Percentiles rank a stretch among this genome's conserved stretches.
Evolutionary conservation across 2,329 filamentous ascomycete species (phyloP).

Genomic region (Thermothelomyces thermophilus): DNA sequence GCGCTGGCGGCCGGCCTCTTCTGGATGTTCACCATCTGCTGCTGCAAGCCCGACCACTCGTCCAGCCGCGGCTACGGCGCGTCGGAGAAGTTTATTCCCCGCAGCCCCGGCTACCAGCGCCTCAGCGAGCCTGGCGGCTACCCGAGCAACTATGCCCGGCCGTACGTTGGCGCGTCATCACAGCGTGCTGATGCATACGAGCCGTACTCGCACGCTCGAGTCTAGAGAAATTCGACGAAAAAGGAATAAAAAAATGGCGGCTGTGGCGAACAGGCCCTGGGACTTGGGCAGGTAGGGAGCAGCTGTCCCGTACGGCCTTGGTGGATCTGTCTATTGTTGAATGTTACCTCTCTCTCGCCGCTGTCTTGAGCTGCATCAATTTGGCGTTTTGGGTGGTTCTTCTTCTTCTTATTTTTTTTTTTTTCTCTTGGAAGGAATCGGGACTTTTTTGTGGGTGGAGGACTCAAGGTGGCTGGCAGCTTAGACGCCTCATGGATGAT

Average conservation of each 20-base stretch:
- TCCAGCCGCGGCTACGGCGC: conserved; percentile 30
- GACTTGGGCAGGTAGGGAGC: too few relatives aligned
- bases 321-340: not conserved
- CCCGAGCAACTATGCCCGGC: conserved; percentile 16
- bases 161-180: conserved; percentile 18
- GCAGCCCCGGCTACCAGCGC: conserved; percentile 38
- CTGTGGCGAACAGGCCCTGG: not conserved
- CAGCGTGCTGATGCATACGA: conserved; percentile 53
- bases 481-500: not conserved
- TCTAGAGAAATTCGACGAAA: conserved; percentile 31
- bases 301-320: too few relatives aligned
- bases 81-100: conserved; percentile 47
- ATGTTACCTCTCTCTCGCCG: not conserved
- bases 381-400: conserved; percentile 12
- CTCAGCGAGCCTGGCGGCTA: conserved; percentile 35
- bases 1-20: conserved; percentile 71
- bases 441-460: not conserved
- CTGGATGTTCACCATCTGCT: conserved; percentile 90
- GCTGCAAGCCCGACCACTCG: conserved; percentile 62
- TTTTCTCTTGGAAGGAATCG: not conserved
- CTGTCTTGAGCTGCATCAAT: conserved; percentile 9
- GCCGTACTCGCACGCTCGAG: conserved; percentile 52
- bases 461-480: not conserved
- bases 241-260: not conserved
- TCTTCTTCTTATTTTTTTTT: not conserved